Evolutionary conservation across 345 rosid genomes (phyloP).

Genomic region (Citrus reticulata): DNA sequence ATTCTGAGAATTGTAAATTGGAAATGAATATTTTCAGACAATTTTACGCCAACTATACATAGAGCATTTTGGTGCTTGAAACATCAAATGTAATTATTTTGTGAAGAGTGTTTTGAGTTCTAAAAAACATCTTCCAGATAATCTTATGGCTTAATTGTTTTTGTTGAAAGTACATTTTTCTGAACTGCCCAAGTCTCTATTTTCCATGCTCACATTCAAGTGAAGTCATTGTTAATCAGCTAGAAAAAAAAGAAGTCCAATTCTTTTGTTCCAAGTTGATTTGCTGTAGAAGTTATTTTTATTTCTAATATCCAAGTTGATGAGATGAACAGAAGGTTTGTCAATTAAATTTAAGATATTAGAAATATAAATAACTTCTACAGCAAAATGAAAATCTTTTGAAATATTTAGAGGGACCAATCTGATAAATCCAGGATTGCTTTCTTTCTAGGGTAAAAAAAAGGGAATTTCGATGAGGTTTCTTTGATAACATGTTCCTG

Average conservation of each 20-base stretch:
- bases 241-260: neutral
- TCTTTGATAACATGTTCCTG: neutral
- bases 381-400: too few species aligned
- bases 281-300: too few species aligned
- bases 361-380: too few species aligned
- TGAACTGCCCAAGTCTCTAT: neutral
- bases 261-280: neutral
- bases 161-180: neutral
- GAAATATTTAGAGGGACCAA: too few species aligned
- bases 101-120: too few species aligned
- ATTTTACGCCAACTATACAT: neutral
- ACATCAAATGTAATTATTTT: conserved; percentile 5
- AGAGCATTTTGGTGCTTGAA: conserved; percentile 11
- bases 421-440: neutral
- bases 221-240: neutral
- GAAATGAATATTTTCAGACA: neutral
- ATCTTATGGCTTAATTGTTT: too few species aligned
- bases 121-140: neutral
- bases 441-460: neutral
- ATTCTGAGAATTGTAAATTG: neutral
- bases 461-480: neutral
- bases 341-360: too few species aligned
- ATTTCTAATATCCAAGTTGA: too few species aligned
- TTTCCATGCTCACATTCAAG: neutral
- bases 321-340: too few species aligned